These are phyloP conservation scores for Herpetomonas tarakana DNA, from an alignment of 208 protist species.

Conservation along the genomic window DNA sequence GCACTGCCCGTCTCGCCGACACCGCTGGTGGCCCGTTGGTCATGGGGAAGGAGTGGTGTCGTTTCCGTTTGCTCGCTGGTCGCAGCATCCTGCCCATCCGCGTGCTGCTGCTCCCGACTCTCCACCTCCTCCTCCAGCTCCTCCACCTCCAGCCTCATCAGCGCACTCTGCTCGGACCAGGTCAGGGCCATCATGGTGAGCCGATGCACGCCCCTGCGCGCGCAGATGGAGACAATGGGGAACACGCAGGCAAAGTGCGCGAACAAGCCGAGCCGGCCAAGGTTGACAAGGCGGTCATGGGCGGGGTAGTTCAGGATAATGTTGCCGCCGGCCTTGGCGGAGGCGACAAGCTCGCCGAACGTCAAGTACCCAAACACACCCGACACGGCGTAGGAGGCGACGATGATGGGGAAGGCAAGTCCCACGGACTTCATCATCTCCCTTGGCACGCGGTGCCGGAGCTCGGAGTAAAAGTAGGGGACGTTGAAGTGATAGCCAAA, in stretches of 20 bases:
- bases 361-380: conserved; percentile 70
- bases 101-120: background rate
- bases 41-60: background rate
- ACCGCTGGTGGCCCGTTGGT: background rate
- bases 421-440: conserved; percentile 65
- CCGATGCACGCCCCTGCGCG: conserved; percentile 57
- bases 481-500: conserved; percentile 80
- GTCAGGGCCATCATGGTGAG: conserved; percentile 51
- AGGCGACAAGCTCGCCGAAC: conserved; percentile 51
- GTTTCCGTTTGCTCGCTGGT: background rate
- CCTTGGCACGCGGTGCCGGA: conserved; percentile 35
- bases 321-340: conserved; percentile 38
- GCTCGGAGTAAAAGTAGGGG: conserved; percentile 77
- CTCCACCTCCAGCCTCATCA: conserved; percentile 9
- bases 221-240: conserved; percentile 74
- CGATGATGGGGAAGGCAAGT: conserved; percentile 59
- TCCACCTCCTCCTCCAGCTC: conserved; percentile 1
- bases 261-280: conserved; percentile 74
- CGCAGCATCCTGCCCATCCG: background rate
- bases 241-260: conserved; percentile 82
- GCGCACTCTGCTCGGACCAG: conserved; percentile 34
- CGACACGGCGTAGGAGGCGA: conserved; percentile 46
- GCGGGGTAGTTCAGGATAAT: conserved; percentile 62
- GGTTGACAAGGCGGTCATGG: conserved; percentile 54
- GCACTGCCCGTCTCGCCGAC: background rate